Base-by-base conservation (phyloP, 352 stramenopile species). In the Globisporangium okanoganense region DNA sequence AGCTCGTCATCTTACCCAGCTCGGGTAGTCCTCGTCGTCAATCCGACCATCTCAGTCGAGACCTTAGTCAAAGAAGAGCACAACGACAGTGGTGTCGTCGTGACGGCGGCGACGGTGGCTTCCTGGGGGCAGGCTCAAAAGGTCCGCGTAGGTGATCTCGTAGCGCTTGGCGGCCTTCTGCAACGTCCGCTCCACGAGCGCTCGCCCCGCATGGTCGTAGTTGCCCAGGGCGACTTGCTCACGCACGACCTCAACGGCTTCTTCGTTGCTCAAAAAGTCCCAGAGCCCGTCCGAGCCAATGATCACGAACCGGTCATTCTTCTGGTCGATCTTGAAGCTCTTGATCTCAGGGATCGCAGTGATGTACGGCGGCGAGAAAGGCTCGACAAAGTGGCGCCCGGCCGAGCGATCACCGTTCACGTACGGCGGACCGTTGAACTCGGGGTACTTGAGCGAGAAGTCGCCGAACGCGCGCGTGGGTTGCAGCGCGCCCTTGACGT, bases 281-380 rank as follows among this genome's bases (percentile, higher is more conserved):
- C 96, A 99, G n/a, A 99, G 72, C 13, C 96, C 96, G 75, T 99
- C 97, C 66, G 95, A 99, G 25, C 82, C 71, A 41, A 99, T 90
- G 52, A 99, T 89, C 52, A 99, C 71, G 73, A 99, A 99, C 78
- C 98, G 88, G 71, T 99, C 97, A 51, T 69, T 65, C 1, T 74
- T 71, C 49, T 55, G 16, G 27, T 73, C 65, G 14, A 94, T 67
- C 47, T 77, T 69, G 58, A 90, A 78, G 43, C 73, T 74, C 56
- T 78, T 75, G 41, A 97, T 72, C 53, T 97, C 89, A 1, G 93
- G 93, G 20, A 87, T 89, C 48, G 91, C 86, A 10, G 85, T 92
- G 61, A 98, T 97, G 76, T 98, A 98, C 13, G 93, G 93, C 14
- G 93, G 92, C 18, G 92, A 94, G 73, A 95, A 98, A 2, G 91